These are phyloP conservation scores for Bombardia bombarda DNA, from an alignment of 495 filamentous ascomycete species.

Conservation along the genomic window DNA sequence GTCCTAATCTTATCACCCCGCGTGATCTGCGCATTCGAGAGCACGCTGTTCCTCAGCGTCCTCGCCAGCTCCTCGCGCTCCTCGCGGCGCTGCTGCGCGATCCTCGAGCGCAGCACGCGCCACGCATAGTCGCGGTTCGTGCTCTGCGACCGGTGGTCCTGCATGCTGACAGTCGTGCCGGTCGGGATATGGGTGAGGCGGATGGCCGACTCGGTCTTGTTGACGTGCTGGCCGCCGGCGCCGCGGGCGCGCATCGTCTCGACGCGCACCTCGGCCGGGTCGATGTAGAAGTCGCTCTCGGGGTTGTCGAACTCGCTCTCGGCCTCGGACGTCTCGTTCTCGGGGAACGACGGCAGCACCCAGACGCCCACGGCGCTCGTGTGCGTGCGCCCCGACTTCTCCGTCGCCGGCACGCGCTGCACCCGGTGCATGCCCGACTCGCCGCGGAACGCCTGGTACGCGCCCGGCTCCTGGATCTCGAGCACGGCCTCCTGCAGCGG, in stretches of 20 bases:
- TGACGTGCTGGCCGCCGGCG: conserved; percentile 95
- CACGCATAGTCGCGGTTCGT: conserved; percentile 82
- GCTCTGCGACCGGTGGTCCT: conserved; percentile 86
- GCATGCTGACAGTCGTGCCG: conserved; percentile 76
- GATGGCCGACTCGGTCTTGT: conserved; percentile 94
- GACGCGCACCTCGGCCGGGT: conserved; percentile 72
- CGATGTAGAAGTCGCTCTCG: conserved; percentile 80
- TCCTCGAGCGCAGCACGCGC: conserved; percentile 69
- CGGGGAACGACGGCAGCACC: conserved; percentile 80
- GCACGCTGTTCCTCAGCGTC: conserved; percentile 60
- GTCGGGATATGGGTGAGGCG: conserved; percentile 90
- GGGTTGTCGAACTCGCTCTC: conserved; percentile 69
- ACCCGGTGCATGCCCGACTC: conserved; percentile 94
- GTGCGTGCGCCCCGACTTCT: conserved; percentile 82
- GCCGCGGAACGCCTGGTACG: conserved; percentile 71
- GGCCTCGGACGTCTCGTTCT: conserved; percentile 34
- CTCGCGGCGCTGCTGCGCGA: conserved; percentile 75
- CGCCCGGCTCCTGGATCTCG: conserved; percentile 67
- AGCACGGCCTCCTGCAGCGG: conserved; percentile 77
- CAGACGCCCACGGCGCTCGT: conserved; percentile 88
- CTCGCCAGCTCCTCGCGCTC: conserved; percentile 77
- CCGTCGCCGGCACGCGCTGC: conserved; percentile 85
- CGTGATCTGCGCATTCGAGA: conserved; percentile 74
- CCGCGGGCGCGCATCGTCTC: conserved; percentile 91
- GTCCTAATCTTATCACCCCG: conserved; percentile 90